These are phyloP conservation scores for Nakaseomyces nivariensis DNA, from an alignment of 1,139 yeast genomes.

Conservation along the genomic window DNA sequence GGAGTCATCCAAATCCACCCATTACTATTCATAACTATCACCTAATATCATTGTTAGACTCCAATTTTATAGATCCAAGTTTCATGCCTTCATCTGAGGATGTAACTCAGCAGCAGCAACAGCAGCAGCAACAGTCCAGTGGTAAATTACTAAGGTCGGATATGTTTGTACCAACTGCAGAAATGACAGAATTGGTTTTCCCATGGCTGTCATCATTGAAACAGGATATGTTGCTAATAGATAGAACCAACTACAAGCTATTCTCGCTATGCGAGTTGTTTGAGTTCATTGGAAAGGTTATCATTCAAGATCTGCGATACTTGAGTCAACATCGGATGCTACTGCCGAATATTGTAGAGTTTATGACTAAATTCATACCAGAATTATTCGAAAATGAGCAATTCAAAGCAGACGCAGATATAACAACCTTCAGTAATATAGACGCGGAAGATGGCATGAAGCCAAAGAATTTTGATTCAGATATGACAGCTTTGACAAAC, in stretches of 20 bases:
- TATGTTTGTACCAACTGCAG: conserved; percentile 17
- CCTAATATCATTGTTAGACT: conserved; percentile 15
- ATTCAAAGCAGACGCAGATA: conserved; percentile 8
- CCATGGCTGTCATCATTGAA: conserved; percentile 26
- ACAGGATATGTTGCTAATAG: conserved; percentile 21
- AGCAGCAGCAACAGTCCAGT: conserved; percentile 8
- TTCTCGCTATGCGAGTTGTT: conserved; percentile 27
- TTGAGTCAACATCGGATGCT: conserved; percentile 15
- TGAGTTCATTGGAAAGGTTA: conserved; percentile 23
- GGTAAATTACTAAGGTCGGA: conserved; percentile 15
- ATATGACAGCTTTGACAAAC: background rate
- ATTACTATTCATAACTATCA: conserved; percentile 18
- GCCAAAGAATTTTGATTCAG: background rate
- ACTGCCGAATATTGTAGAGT: conserved; percentile 21
- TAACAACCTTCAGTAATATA: conserved; percentile 4
- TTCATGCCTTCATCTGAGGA: conserved; percentile 9
- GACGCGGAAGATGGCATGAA: conserved; percentile 2
- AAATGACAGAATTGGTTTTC: conserved; percentile 19
- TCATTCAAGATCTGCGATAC: conserved; percentile 26
- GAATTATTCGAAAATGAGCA: conserved; percentile 18
- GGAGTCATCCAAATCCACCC: conserved; percentile 22
- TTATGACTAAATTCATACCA: conserved; percentile 21
- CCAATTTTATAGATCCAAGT: conserved; percentile 14
- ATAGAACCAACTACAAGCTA: conserved; percentile 26
- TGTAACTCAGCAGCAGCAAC: background rate